Base-by-base conservation (phyloP, 352 stramenopile genomes). In the Hyaloperonospora arabidopsidis region DNA sequence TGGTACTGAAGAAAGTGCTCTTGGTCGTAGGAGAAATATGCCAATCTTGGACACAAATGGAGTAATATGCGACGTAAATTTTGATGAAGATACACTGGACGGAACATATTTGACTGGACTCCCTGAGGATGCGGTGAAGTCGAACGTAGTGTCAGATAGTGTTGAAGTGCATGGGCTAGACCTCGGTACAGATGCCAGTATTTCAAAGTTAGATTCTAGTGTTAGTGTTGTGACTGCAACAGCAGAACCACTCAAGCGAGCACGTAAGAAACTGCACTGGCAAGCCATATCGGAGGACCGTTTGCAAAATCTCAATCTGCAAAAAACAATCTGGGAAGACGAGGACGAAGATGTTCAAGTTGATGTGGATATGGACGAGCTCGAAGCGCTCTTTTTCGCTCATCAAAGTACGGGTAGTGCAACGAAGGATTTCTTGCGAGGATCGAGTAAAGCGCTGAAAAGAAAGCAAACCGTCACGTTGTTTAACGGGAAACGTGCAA, bases 401-500 rank as follows among this genome's bases (percentile, higher is more conserved):
- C 87, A 80, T 48, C 76, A 63, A 29, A 74, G 79, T 47, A 72
- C 70, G 5, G 36, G 32, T 19, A 52, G 54, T 40, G 46, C 12
- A 17, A 94, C 87, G 39, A 93, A 86, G 34, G 80, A 70, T 19
- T 57, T 44, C 0, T 44, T 44, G n/a, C 32, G 61, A 41, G 36
- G 43, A 0, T 54, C 67, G 41, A 59, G 52, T 19, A 86, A 87
- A 45, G 36, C 68, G 18, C 43, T 91, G 12, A 82, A 84, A 22
- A 67, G 76, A 11, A 91, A 90, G 52, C 76, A 95, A 78, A 66
- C 79, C 65, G 75, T 98, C 50, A 74, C 78, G 68, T 55, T 99
- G 52, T 93, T 97, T 60, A 92, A 98, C 68, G 86, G 80, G 11
- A 98, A 98, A 62, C 86, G 93, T 29, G 95, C 89, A 11, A 98